Evolutionary conservation across 768 basidiomycete species (phyloP).

Genomic region (Daedaleopsis nitida): DNA sequence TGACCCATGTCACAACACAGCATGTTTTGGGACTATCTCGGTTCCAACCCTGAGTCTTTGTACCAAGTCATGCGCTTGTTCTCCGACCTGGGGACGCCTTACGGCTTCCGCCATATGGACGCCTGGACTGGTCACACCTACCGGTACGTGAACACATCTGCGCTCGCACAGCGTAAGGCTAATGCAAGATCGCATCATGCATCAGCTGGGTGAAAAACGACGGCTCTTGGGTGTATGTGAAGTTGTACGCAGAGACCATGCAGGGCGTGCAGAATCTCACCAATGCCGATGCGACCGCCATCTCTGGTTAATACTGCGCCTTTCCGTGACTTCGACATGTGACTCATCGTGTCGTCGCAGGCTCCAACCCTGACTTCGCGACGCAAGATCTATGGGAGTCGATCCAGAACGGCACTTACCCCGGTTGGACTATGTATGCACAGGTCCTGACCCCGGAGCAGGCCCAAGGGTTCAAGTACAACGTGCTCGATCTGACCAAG

Average conservation of each 20-base stretch:
- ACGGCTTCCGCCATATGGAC: conserved; percentile 49
- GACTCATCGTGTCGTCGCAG: conserved; percentile 1
- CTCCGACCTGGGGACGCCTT: conserved; percentile 60
- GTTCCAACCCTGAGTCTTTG: conserved; percentile 48
- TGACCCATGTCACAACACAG: conserved; percentile 21
- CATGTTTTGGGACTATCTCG: conserved; percentile 49
- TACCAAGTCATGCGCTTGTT: conserved; percentile 51
- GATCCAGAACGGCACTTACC: conserved; percentile 53
- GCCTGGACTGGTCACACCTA: conserved; percentile 55
- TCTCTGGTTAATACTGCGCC: conserved; percentile 35
- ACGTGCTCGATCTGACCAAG: conserved; percentile 55
- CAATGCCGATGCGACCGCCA: conserved; percentile 34
- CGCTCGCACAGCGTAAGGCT: background rate
- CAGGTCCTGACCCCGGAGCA: conserved; percentile 55
- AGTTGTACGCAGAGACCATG: conserved; percentile 38
- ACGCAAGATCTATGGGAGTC: conserved; percentile 56
- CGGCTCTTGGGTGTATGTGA: conserved; percentile 56
- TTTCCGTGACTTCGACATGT: background rate
- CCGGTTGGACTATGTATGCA: conserved; percentile 59
- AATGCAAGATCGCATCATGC: background rate
- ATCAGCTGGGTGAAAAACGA: conserved; percentile 42
- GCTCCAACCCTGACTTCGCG: conserved; percentile 50
- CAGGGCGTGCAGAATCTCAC: conserved; percentile 40
- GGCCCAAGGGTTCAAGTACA: conserved; percentile 52
- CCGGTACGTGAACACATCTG: conserved; percentile 25